Evolutionary conservation across 768 basidiomycete species (phyloP).

Genomic region (Daedalea quercina): DNA sequence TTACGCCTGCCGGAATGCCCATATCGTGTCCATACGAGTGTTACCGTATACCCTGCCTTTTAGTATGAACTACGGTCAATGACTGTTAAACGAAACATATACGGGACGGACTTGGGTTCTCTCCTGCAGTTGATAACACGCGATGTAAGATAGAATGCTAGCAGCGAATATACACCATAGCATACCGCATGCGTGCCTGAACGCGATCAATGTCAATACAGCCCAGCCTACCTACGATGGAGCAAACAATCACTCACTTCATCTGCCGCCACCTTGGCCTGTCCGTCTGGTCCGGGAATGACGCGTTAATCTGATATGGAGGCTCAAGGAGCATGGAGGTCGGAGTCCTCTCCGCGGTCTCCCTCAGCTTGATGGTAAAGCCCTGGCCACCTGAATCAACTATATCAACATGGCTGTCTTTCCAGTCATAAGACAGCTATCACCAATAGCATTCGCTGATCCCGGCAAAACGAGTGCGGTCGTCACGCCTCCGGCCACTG

Average conservation of each 20-base stretch:
- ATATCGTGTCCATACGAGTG: constrained; percentile 60
- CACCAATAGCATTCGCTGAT: constrained; percentile 33
- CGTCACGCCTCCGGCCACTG: constrained; percentile 78
- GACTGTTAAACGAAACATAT: neutral
- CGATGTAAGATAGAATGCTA: no score
- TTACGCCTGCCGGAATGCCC: constrained; percentile 57
- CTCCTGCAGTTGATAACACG: no score
- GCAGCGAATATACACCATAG: no score
- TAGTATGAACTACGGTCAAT: neutral
- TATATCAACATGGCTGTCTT: neutral
- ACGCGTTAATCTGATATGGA: constrained; percentile 55
- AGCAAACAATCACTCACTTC: constrained; percentile 39
- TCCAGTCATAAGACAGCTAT: neutral
- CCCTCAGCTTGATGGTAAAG: constrained; percentile 72
- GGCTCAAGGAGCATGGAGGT: constrained; percentile 73
- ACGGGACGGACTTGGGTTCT: constrained; percentile 39
- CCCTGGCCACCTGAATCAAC: constrained; percentile 59
- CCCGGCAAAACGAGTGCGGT: constrained; percentile 74
- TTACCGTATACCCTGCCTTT: constrained; percentile 23
- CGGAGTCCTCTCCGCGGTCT: constrained; percentile 62
- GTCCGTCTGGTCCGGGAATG: constrained; percentile 33
- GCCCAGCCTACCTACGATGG: neutral
- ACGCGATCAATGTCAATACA: neutral
- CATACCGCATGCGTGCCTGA: constrained; percentile 53
- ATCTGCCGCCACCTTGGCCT: constrained; percentile 70